Percentiles rank a stretch among this genome's conserved stretches.
phyloP scores from a whole-genome alignment of 2,329 filamentous ascomycete species.

The Fusarium agapanthi region DNA sequence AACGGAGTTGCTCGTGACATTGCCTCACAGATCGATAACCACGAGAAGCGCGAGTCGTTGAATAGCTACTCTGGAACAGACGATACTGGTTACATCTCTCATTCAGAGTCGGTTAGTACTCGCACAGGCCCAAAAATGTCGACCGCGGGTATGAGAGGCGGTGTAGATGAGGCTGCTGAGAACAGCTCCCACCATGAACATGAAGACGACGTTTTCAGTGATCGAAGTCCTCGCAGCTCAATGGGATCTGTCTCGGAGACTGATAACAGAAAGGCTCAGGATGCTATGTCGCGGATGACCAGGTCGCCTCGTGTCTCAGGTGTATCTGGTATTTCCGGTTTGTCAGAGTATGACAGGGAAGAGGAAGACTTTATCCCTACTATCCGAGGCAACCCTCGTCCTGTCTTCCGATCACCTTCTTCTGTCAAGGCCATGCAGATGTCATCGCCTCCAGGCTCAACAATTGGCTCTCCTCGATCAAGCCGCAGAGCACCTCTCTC shows the following conservation, averaged over 20 bases:
- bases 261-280: conserved; percentile 47
- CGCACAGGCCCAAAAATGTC: conserved; percentile 39
- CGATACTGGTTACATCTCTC: conserved; percentile 37
- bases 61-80: conserved; percentile 34
- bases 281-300: conserved; percentile 43
- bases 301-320: conserved; percentile 59
- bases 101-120: conserved; percentile 38
- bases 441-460: conserved; percentile 69
- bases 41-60: conserved; percentile 40
- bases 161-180: conserved; percentile 48
- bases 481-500: conserved; percentile 58
- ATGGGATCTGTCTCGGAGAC: conserved; percentile 58
- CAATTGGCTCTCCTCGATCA: conserved; percentile 64
- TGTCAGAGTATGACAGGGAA: conserved; percentile 57
- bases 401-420: conserved; percentile 74
- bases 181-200: conserved; percentile 61
- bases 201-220: conserved; percentile 68
- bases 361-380: conserved; percentile 62
- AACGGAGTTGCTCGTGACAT: conserved; percentile 62
- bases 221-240: conserved; percentile 65
- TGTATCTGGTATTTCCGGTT: conserved; percentile 62
- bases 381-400: conserved; percentile 66
- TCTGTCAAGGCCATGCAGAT: conserved; percentile 77
- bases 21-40: conserved; percentile 56
- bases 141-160: conserved; percentile 29